Percentiles rank a stretch among this genome's conserved stretches.
Conservation (phyloP, 495 filamentous ascomycete species). For the Hypomontagnella submonticulosa region DNA sequence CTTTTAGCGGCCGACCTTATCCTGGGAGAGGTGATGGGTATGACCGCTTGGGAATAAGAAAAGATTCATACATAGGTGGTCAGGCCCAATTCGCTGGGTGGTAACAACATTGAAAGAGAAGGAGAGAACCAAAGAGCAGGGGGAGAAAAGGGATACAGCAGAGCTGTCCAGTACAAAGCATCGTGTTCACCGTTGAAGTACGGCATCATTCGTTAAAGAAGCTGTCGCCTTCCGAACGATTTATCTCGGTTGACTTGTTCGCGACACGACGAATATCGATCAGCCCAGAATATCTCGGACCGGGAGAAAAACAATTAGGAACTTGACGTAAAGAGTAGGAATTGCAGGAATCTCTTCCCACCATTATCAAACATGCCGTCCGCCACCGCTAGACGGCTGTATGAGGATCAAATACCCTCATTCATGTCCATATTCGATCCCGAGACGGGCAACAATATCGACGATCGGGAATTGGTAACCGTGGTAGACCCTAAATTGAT, state of each 20-base stretch:
- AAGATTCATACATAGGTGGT: constrained; percentile 23
- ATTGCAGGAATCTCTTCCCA: constrained; percentile 5
- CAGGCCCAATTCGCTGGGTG: constrained; percentile 21
- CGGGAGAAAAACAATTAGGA: constrained; percentile 2
- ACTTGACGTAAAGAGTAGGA: constrained; percentile 19
- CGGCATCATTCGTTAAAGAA: constrained; percentile 25
- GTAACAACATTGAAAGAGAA: constrained; percentile 34
- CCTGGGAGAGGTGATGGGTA: constrained; percentile 25
- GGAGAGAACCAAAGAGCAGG: constrained; percentile 34
- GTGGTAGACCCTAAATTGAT: constrained; percentile 59
- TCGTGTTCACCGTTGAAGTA: constrained; percentile 22
- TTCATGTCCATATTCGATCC: constrained; percentile 77
- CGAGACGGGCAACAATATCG: constrained; percentile 55
- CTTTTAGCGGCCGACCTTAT: constrained; percentile 18
- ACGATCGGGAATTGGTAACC: constrained; percentile 56
- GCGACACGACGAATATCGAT: constrained; percentile 19
- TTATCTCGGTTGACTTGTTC: constrained; percentile 17
- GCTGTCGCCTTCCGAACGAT: constrained; percentile 15
- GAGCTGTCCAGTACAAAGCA: constrained; percentile 46
- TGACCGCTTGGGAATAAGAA: constrained; percentile 25
- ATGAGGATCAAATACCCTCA: constrained; percentile 75
- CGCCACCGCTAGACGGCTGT: constrained; percentile 61
- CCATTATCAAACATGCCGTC: constrained; percentile 62
- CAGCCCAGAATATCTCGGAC: background rate
- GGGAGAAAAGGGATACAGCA: constrained; percentile 49